These are phyloP conservation scores for Xerocomus potaroensis DNA, from an alignment of 768 basidiomycete genomes.

Conservation along the genomic window DNA sequence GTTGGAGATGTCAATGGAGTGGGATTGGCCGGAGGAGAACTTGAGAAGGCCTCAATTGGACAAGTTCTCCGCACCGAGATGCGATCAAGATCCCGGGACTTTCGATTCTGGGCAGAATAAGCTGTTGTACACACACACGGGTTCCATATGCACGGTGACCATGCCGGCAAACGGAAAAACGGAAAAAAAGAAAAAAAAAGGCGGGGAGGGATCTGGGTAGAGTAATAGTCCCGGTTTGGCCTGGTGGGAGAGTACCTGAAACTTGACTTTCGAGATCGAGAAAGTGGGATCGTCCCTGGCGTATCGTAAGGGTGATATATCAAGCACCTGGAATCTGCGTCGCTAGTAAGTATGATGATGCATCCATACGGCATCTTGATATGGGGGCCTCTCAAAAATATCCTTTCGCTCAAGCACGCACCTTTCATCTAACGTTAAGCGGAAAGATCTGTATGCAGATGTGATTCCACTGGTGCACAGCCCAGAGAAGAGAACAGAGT, in stretches of 20 bases:
- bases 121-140: conserved; percentile 7
- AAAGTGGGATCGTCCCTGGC: conserved; percentile 33
- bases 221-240: conserved; percentile 17
- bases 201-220: conserved; percentile 24
- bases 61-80: conserved; percentile 27
- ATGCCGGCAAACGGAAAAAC: conserved; percentile 20
- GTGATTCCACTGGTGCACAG: conserved; percentile 27
- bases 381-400: conserved; percentile 23
- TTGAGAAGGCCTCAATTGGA: conserved; percentile 21
- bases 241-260: conserved; percentile 33
- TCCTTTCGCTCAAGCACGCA: conserved; percentile 26
- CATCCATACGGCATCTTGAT: conserved; percentile 32
- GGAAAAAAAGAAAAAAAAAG: conserved; percentile 11
- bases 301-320: conserved; percentile 33
- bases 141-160: conserved; percentile 16
- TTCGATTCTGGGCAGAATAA: conserved; percentile 10
- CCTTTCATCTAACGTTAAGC: conserved; percentile 35
- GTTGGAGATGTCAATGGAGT: conserved; percentile 28
- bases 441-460: conserved; percentile 34
- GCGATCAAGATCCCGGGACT: conserved; percentile 21
- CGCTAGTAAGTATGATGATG: conserved; percentile 31
- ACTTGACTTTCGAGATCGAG: conserved; percentile 35
- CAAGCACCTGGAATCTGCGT: conserved; percentile 30
- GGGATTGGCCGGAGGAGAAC: conserved; percentile 27
- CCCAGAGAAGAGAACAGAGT: conserved; percentile 15